Percentiles rank a stretch among this genome's conserved stretches.
Evolutionary conservation across 768 basidiomycete species (phyloP).

Genomic region (Lactarius indigo): DNA sequence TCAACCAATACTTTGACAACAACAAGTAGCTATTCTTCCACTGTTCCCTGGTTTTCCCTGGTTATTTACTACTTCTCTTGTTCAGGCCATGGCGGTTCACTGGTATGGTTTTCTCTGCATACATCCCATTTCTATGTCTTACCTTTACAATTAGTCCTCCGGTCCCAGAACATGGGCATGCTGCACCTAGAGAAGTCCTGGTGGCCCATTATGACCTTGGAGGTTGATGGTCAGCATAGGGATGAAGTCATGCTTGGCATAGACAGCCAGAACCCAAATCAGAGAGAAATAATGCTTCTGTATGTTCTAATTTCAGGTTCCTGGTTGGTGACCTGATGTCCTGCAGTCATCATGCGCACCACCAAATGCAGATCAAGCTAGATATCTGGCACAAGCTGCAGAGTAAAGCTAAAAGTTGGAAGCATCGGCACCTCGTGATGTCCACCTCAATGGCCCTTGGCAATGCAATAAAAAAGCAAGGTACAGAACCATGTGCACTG

Average conservation of each 20-base stretch:
- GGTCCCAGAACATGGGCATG: conserved; percentile 33
- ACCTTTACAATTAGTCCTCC: too few species aligned
- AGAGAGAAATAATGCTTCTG: conserved; percentile 52
- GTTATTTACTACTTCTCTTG: too few species aligned
- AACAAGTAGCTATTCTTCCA: too few species aligned
- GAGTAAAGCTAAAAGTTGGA: conserved; percentile 56
- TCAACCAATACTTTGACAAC: too few species aligned
- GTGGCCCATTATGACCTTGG: conserved; percentile 61
- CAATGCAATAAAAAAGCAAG: conserved; percentile 51
- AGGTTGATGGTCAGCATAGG: conserved; percentile 47
- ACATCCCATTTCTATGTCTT: too few species aligned
- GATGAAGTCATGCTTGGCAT: conserved; percentile 59
- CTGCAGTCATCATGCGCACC: conserved; percentile 40
- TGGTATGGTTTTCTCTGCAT: too few species aligned
- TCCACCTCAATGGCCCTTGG: too few species aligned
- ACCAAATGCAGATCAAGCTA: conserved; percentile 46
- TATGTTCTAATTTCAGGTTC: conserved; percentile 34
- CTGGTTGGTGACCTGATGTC: background rate
- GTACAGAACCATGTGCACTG: conserved; percentile 45
- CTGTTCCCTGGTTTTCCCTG: too few species aligned
- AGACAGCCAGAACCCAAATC: conserved; percentile 72
- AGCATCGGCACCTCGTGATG: conserved; percentile 52
- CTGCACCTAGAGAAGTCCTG: conserved; percentile 61
- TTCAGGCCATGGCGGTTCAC: too few species aligned
- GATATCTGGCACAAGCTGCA: conserved; percentile 54